phyloP scores from a whole-genome alignment of 129 eudicot species.

The Cynara cardunculus region DNA sequence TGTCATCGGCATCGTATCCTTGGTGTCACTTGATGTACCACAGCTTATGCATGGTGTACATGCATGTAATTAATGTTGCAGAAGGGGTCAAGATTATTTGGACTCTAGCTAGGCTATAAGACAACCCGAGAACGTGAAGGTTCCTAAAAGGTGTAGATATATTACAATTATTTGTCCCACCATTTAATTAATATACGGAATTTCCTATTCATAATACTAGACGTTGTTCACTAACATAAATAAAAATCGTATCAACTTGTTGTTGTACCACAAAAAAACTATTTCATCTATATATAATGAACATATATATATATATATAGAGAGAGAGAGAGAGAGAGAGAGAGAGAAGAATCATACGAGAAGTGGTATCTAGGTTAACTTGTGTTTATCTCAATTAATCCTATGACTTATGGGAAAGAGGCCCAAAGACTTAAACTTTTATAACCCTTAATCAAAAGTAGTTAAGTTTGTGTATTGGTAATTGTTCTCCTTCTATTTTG shows the following conservation, averaged over 20 bases:
- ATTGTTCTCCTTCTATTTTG: too few relatives aligned
- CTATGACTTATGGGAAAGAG: too few relatives aligned
- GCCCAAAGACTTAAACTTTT: too few relatives aligned
- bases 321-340: too few relatives aligned
- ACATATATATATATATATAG: too few relatives aligned
- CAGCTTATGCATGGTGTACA: neutral
- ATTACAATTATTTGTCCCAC: neutral
- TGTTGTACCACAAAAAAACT: neutral
- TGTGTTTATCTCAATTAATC: too few relatives aligned
- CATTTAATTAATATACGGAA: neutral
- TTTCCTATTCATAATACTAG: neutral
- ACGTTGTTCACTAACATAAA: neutral
- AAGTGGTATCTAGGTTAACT: too few relatives aligned
- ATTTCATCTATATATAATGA: too few relatives aligned
- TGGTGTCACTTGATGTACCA: neutral
- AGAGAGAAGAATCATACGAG: too few relatives aligned
- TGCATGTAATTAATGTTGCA: neutral
- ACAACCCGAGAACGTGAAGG: slow-evolving; percentile 2
- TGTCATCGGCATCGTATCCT: neutral
- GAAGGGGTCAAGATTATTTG: neutral
- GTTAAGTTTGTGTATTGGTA: neutral
- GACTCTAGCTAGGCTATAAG: neutral
- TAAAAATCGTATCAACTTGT: neutral
- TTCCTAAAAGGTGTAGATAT: neutral
- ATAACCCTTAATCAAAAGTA: too few relatives aligned